Evolutionary conservation across 306 rosid species (phyloP).

Genomic region (Calophaca sinica): DNA sequence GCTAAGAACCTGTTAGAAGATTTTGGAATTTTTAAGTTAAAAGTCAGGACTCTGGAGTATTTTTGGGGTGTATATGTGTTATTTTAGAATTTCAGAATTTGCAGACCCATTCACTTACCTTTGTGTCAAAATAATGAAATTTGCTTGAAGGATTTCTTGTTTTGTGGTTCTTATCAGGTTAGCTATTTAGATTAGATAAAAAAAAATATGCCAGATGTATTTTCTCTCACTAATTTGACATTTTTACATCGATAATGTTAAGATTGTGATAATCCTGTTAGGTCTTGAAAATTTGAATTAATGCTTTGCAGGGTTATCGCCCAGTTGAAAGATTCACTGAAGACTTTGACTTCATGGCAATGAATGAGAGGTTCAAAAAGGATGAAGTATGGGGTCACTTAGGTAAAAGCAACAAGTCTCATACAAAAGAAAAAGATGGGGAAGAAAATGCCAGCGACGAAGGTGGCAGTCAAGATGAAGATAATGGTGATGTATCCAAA

Average conservation of each 20-base stretch:
- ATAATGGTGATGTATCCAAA: conserved; percentile 38
- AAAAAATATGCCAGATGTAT: background rate
- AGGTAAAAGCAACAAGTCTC: conserved; percentile 52
- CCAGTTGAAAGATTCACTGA: conserved; percentile 56
- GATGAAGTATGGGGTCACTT: conserved; percentile 73
- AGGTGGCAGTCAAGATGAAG: conserved; percentile 47
- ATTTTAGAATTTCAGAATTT: conserved; percentile 6
- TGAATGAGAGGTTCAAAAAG: conserved; percentile 71
- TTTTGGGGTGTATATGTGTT: conserved; percentile 8
- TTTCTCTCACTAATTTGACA: background rate
- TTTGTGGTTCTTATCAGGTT: conserved; percentile 12
- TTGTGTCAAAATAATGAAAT: background rate
- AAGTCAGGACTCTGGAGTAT: background rate
- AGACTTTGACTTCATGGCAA: conserved; percentile 68
- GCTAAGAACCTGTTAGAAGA: conserved; percentile 23
- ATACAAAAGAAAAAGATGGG: conserved; percentile 49
- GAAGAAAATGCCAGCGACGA: conserved; percentile 47
- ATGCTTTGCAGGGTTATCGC: conserved; percentile 51
- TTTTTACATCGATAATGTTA: background rate
- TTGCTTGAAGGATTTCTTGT: conserved; percentile 29
- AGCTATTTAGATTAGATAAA: conserved; percentile 14
- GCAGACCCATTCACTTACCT: background rate
- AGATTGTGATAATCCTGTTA: conserved; percentile 10
- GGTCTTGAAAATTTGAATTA: conserved; percentile 13
- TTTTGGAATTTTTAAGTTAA: background rate